Evolutionary conservation across 768 basidiomycete species (phyloP).

Genomic region (Boletus reticuloceps): DNA sequence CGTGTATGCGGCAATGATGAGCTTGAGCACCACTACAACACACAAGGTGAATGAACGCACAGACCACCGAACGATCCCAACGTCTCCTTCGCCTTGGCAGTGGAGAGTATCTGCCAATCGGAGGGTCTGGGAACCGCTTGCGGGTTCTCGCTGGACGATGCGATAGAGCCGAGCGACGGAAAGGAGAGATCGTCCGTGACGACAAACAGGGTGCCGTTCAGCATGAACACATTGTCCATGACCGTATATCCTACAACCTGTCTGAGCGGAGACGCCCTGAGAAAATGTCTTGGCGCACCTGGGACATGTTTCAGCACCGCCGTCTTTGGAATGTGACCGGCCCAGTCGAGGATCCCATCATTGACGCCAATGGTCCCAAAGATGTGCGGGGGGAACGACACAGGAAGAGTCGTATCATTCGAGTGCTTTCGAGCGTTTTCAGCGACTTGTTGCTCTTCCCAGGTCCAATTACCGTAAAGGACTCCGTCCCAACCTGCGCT

Average conservation of each 20-base stretch:
- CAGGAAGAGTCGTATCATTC: slow-evolving; percentile 22
- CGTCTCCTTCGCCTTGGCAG: slow-evolving; percentile 42
- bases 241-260: slow-evolving; percentile 68
- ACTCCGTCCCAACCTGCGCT: slow-evolving; percentile 50
- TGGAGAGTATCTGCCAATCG: slow-evolving; percentile 63
- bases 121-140: slow-evolving; percentile 41
- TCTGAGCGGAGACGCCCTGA: background rate
- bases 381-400: slow-evolving; percentile 18
- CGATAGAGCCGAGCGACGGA: slow-evolving; percentile 54
- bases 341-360: slow-evolving; percentile 58
- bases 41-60: slow-evolving; percentile 32
- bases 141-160: slow-evolving; percentile 35
- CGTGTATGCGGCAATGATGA: background rate
- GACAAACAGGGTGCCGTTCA: slow-evolving; percentile 69
- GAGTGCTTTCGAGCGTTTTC: slow-evolving; percentile 48
- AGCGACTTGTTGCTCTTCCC: slow-evolving; percentile 59
- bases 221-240: slow-evolving; percentile 76
- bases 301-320: slow-evolving; percentile 61
- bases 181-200: slow-evolving; percentile 67
- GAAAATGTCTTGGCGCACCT: slow-evolving; percentile 42
- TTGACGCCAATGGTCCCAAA: slow-evolving; percentile 38
- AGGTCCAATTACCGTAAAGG: slow-evolving; percentile 70
- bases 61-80: slow-evolving; percentile 55
- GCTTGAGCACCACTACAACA: background rate
- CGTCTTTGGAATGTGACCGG: slow-evolving; percentile 51